phyloP scores from a whole-genome alignment of 2,329 filamentous ascomycete species.

The Colletotrichum scovillei region DNA sequence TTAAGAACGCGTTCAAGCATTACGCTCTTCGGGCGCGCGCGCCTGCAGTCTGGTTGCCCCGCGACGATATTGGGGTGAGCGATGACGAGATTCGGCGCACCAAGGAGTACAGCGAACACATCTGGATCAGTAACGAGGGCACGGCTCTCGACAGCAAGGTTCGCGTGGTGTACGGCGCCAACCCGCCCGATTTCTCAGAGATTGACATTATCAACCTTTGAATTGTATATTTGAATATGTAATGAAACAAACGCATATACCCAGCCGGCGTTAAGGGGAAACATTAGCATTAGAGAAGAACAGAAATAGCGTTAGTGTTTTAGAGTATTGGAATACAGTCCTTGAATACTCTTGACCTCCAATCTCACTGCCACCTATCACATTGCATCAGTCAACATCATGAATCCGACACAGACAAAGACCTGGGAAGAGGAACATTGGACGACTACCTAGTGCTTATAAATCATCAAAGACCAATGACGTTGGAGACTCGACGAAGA shows the following conservation, averaged over 20 bases:
- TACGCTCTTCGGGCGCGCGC: slow-evolving; percentile 84
- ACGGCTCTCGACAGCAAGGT: slow-evolving; percentile 87
- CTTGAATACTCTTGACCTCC: too few relatives aligned
- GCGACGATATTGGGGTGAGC: slow-evolving; percentile 88
- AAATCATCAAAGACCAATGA: slow-evolving; percentile 31
- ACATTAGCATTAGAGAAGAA: slow-evolving; percentile 9
- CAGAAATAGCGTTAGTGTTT: background rate
- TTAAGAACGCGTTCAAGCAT: slow-evolving; percentile 91
- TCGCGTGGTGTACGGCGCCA: slow-evolving; percentile 84
- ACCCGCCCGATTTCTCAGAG: slow-evolving; percentile 91
- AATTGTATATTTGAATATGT: slow-evolving; percentile 2
- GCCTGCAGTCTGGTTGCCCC: slow-evolving; percentile 93
- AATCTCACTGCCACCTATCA: background rate
- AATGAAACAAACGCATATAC: slow-evolving; percentile 26
- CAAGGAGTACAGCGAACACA: slow-evolving; percentile 77
- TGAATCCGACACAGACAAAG: background rate
- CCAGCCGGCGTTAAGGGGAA: slow-evolving; percentile 30
- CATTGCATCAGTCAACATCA: background rate
- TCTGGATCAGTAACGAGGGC: slow-evolving; percentile 96
- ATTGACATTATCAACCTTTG: slow-evolving; percentile 86
- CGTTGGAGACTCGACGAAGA: slow-evolving; percentile 20
- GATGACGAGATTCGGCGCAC: slow-evolving; percentile 91
- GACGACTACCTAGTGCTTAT: slow-evolving; percentile 15
- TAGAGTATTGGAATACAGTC: background rate
- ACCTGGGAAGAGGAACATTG: background rate